Evolutionary conservation across 2,329 filamentous ascomycete genomes (phyloP), one percentile per base, ranked within the genome.

Genomic region (Aspergillus quadrilineatus): DNA sequence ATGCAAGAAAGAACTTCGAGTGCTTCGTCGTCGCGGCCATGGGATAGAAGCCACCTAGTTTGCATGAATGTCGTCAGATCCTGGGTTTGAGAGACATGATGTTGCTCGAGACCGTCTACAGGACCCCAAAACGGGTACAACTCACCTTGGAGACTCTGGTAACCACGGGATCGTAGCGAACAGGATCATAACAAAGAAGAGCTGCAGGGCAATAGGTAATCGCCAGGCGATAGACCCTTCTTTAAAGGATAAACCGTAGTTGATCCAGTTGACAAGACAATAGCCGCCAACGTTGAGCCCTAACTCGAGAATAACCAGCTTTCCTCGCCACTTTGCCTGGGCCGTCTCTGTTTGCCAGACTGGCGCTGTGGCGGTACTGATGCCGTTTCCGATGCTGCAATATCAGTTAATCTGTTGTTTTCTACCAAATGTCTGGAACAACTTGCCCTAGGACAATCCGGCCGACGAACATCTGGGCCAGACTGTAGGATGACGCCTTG

Each of bases 341-440:
- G 76, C 77, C 0, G 79, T 82, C 60, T 83, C 80, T 4, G 77
- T 76, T 64, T 75, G 79, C 79, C 79, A 83, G 4, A 81, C 72
- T 4, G 77, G 79, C 4, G 78, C 78, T 6, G 78, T 79, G 0
- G 78, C 72, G 0, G 79, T 81, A 57, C 82, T 82, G 50, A 82
- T 72, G 12, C 79, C 79, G 58, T 82, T 63, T 43, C 56, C 56
- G 26, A 58, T 10, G 1, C 56, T 58, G 36, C 42, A 44, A 9
- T 7, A 2, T 6, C 1, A 28, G 42, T 44, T 29, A 44, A 22
- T 29, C 37, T 28, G 10, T 1, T 29, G 0, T 9, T 29, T 4
- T 44, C 10, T 4, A 44, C 17, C 7, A 44, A 12, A 9, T 9
- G 6, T 6, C 14, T 6, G 22, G 39, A 6, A 28, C 9, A 17